These are phyloP conservation scores for Pascua guehoae DNA, from an alignment of 1,284 basidiomycete genomes.

Conservation along the genomic window DNA sequence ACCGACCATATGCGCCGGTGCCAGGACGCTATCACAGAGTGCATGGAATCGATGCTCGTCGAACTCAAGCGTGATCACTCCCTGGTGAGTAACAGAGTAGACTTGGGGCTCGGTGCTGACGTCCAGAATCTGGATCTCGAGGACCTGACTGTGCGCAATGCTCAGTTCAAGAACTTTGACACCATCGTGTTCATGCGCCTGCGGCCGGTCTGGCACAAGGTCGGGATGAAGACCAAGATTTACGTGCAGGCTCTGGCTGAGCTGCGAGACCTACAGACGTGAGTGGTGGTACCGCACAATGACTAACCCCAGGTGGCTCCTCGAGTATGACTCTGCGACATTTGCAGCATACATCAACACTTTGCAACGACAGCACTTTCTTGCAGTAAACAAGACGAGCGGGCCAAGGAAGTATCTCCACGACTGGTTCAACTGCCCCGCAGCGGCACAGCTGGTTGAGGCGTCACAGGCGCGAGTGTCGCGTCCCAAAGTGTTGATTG, in stretches of 20 bases:
- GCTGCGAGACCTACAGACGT: slow-evolving; percentile 78
- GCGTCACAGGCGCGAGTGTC: slow-evolving; percentile 43
- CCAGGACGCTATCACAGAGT: slow-evolving; percentile 88
- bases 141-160: slow-evolving; percentile 87
- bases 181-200: slow-evolving; percentile 81
- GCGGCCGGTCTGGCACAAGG: slow-evolving; percentile 94
- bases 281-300: slow-evolving; percentile 35
- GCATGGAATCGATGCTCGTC: slow-evolving; percentile 84
- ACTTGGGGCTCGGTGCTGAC: neutral
- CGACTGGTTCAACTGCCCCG: slow-evolving; percentile 55
- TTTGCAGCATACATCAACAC: slow-evolving; percentile 92
- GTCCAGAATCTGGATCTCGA: slow-evolving; percentile 78
- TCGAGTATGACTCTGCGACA: slow-evolving; percentile 85
- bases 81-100: slow-evolving; percentile 54
- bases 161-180: slow-evolving; percentile 93
- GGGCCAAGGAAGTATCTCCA: slow-evolving; percentile 42
- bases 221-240: slow-evolving; percentile 85
- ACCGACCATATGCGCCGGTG: slow-evolving; percentile 85
- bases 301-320: slow-evolving; percentile 62
- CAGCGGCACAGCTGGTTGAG: slow-evolving; percentile 78
- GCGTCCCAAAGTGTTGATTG: slow-evolving; percentile 46
- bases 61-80: slow-evolving; percentile 88
- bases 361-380: slow-evolving; percentile 52
- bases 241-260: slow-evolving; percentile 84
- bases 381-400: slow-evolving; percentile 36